Evolutionary conservation across 2,329 filamentous ascomycete genomes (phyloP), one percentile per base, ranked within the genome.

Genomic region (Colletotrichum sp.): DNA sequence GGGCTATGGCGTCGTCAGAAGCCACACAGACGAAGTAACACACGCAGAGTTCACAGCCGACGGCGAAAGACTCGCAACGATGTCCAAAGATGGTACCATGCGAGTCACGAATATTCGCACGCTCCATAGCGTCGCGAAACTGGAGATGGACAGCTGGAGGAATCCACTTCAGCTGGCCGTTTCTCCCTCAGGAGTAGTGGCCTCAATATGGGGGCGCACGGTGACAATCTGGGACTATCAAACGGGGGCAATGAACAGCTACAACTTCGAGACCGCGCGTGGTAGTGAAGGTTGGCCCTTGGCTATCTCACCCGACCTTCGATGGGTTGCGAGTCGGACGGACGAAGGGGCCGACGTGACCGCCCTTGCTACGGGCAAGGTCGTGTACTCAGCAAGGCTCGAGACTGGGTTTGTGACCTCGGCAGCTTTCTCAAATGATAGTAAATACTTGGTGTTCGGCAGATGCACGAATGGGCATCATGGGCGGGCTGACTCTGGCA

Each of bases 21-120:
- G 69, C 14, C 75, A 77, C 73, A 73, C 75, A 8, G 75, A 76
- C 28, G 75, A 76, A 16, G 75, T 77, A 3, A 73, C 74, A 18
- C 73, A 77, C 21, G 73, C 73, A 18, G 64, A 66, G n/a, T 77
- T 76, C 69, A 73, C 75, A 24, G 55, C 69, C 21, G 73, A 62
- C 16, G 73, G 69, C 5, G 28, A 48, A 2, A 34, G 30, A 30
- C 55, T 76, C 14, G 75, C 73, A 7, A 76, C 69, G 1, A 70
- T 76, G 56, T 70, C 73, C 5, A 56, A 65, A 26, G 75, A 77
- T 34, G 75, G 75, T 14, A 77, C 75, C 2, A 34, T 77, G 62
- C 21, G 75, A 4, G 62, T 77, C 2, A 73, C 75, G 21, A 62
- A 69, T 43, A 64, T 69, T 7, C 58, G 24, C 10, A 76, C 32